phyloP scores from a whole-genome alignment of 371 early-diverging fungal species.

The Mucor sp. region DNA sequence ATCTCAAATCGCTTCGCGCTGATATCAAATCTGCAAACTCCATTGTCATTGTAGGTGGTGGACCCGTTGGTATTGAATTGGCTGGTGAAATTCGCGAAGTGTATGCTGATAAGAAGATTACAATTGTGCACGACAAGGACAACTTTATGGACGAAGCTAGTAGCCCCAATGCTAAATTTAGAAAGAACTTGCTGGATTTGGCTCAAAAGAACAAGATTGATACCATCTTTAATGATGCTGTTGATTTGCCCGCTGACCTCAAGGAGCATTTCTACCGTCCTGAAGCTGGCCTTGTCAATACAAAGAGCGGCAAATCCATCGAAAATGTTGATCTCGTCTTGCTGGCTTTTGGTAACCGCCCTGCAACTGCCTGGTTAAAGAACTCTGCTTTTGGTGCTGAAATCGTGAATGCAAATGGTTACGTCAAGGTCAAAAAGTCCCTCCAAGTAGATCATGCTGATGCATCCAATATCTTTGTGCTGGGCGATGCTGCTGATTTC shows the following conservation, averaged over 20 bases:
- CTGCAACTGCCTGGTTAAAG: slow-evolving; percentile 31
- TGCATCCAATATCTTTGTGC: slow-evolving; percentile 52
- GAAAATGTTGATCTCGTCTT: slow-evolving; percentile 52
- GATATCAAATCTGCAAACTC: slow-evolving; percentile 44
- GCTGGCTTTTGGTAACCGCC: slow-evolving; percentile 47
- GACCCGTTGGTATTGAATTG: slow-evolving; percentile 58
- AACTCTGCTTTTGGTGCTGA: slow-evolving; percentile 13
- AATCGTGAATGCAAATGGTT: slow-evolving; percentile 17
- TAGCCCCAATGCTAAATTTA: slow-evolving; percentile 29
- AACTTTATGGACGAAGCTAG: slow-evolving; percentile 24
- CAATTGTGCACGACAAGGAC: slow-evolving; percentile 42
- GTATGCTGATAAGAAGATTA: slow-evolving; percentile 47
- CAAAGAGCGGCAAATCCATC: slow-evolving; percentile 36
- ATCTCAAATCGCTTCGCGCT: slow-evolving; percentile 29
- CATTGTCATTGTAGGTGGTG: slow-evolving; percentile 60
- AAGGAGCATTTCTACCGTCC: slow-evolving; percentile 14
- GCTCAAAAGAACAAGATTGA: slow-evolving; percentile 39
- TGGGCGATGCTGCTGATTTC: slow-evolving; percentile 62
- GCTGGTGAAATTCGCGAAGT: slow-evolving; percentile 52
- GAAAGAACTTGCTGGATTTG: slow-evolving; percentile 25
- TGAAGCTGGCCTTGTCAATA: slow-evolving; percentile 12
- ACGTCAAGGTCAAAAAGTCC: slow-evolving; percentile 50
- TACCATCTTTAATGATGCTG: slow-evolving; percentile 50
- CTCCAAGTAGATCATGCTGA: slow-evolving; percentile 52
- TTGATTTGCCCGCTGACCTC: slow-evolving; percentile 24